phyloP scores from a whole-genome alignment of 106 monocot species.

The Allium cepa region DNA sequence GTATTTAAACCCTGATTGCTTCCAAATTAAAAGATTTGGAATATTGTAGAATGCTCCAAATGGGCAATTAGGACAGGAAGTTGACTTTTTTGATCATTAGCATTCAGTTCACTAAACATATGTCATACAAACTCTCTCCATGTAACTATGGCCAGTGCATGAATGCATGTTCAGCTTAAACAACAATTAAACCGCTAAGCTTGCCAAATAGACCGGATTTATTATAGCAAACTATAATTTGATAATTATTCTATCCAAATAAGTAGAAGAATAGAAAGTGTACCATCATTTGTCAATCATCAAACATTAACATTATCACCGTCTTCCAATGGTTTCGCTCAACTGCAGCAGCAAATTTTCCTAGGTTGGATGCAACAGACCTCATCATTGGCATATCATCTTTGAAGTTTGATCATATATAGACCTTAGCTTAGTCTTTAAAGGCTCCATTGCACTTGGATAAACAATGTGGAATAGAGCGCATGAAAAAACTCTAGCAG shows the following conservation, averaged over 20 bases:
- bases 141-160: no score
- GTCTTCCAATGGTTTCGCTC: constrained; percentile 61
- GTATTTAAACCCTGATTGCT: no score
- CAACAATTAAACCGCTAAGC: no score
- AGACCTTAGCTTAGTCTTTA: constrained; percentile 68
- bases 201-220: no score
- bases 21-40: no score
- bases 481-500: constrained; percentile 84
- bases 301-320: constrained; percentile 78
- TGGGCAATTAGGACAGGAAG: no score
- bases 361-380: constrained; percentile 81
- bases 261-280: background rate
- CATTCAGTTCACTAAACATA: background rate
- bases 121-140: no score
- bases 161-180: no score
- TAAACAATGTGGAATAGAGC: constrained; percentile 85
- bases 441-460: constrained; percentile 65
- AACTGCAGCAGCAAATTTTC: constrained; percentile 84
- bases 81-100: no score
- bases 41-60: no score
- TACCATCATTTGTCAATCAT: constrained; percentile 92
- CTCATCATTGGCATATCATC: constrained; percentile 98
- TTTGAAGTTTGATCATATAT: constrained; percentile 78
- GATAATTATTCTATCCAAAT: background rate
- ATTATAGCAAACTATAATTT: no score